These are phyloP conservation scores for Nicotiana obtusifolia DNA, from an alignment of 257 asterid genomes.

Conservation along the genomic window DNA sequence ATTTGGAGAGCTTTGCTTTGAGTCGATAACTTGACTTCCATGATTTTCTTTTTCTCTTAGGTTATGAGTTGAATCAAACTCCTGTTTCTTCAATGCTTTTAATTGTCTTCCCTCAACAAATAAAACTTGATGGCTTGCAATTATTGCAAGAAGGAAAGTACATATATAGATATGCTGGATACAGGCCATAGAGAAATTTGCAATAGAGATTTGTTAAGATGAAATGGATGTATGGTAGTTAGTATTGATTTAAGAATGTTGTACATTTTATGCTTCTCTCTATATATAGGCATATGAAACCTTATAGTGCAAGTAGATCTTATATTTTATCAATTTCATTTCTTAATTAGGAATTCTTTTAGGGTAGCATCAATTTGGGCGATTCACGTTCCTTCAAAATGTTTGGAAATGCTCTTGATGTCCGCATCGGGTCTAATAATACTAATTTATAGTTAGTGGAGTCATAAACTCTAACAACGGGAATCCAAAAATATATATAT, in stretches of 20 bases:
- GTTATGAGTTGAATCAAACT: slow-evolving; percentile 7
- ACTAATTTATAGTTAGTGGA: not conserved
- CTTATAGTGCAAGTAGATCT: not conserved
- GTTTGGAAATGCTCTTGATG: no score
- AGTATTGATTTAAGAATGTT: not conserved
- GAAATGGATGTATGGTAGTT: not conserved
- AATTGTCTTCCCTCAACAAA: slow-evolving; percentile 41
- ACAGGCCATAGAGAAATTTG: slow-evolving; percentile 30
- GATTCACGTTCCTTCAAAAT: slow-evolving; percentile 11
- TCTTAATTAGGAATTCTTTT: not conserved
- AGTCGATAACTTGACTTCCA: slow-evolving; percentile 7
- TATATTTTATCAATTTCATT: not conserved
- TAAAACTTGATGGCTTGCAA: slow-evolving; percentile 19
- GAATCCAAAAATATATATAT: no score
- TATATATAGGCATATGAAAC: not conserved
- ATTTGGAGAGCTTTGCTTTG: slow-evolving; percentile 11
- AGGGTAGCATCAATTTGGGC: slow-evolving; percentile 3
- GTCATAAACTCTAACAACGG: no score
- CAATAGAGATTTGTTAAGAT: not conserved
- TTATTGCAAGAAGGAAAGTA: slow-evolving; percentile 31
- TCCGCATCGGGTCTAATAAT: not conserved
- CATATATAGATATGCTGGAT: slow-evolving; percentile 14
- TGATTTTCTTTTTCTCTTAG: slow-evolving; percentile 3
- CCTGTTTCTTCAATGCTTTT: slow-evolving; percentile 16
- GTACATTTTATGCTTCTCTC: not conserved